A percentile compares a stretch with the other conserved stretches of the same genome.
phyloP scores from a whole-genome alignment of 768 basidiomycete species.

The Lactarius indigo region DNA sequence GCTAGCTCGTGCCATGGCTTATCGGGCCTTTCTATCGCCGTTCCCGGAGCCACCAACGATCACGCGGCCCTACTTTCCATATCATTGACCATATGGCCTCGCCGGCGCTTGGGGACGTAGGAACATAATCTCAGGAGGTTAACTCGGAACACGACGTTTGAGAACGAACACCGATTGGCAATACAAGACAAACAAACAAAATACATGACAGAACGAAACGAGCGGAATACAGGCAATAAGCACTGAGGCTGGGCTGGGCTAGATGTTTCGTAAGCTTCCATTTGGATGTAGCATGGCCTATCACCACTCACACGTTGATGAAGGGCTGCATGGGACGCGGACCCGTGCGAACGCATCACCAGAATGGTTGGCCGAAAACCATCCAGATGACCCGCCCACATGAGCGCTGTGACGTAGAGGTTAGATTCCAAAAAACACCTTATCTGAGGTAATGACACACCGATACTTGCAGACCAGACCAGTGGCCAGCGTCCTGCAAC shows the following conservation, averaged over 20 bases:
- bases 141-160: not conserved
- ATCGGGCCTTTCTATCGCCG: not conserved
- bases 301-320: not conserved
- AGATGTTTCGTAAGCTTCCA: not conserved
- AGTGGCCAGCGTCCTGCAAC: not conserved
- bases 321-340: not conserved
- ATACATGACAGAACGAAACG: not conserved
- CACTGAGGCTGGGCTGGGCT: not conserved
- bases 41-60: not conserved
- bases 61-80: not conserved
- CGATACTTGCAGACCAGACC: constrained; percentile 13
- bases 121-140: not conserved
- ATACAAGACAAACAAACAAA: not conserved
- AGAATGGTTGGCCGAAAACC: constrained; percentile 9
- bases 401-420: not conserved
- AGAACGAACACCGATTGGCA: not conserved
- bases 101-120: not conserved
- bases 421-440: not conserved
- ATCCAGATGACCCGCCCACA: constrained; percentile 4
- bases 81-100: not conserved
- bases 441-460: not conserved
- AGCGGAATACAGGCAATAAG: not conserved
- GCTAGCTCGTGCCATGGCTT: not conserved
- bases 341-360: not conserved
- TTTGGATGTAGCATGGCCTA: not conserved